phyloP scores from a whole-genome alignment of 257 asterid genomes.

The Forsythia viridissima region DNA sequence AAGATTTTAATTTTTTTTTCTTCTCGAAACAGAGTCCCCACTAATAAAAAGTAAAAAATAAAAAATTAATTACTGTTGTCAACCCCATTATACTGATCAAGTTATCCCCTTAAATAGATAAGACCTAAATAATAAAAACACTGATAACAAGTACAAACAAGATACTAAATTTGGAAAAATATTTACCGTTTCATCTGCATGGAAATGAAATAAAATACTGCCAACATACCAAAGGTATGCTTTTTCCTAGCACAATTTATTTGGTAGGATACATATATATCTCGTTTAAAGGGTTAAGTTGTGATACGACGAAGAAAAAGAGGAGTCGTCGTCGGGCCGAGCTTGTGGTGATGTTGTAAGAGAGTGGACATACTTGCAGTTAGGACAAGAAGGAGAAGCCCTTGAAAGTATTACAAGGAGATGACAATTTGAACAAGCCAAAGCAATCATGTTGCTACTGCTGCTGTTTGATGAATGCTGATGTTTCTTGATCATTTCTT shows the following conservation, averaged over 20 bases:
- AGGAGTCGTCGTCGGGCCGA: neutral
- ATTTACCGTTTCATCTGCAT: neutral
- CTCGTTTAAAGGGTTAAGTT: constrained; percentile 11
- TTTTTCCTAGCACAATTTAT: neutral
- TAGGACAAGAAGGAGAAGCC: constrained; percentile 60
- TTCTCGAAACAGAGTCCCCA: too few species aligned
- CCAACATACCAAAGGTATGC: neutral
- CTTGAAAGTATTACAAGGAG: constrained; percentile 53
- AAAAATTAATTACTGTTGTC: too few species aligned
- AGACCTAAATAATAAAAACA: neutral
- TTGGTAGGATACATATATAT: neutral
- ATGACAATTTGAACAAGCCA: constrained; percentile 63
- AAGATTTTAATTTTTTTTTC: neutral
- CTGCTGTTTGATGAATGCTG: constrained; percentile 9
- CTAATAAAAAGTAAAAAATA: too few species aligned
- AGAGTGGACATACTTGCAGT: constrained; percentile 62
- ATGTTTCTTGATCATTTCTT: neutral
- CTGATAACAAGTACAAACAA: neutral
- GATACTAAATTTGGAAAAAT: neutral
- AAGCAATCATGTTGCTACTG: constrained; percentile 45
- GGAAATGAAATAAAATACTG: neutral
- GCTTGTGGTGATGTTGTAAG: constrained; percentile 13
- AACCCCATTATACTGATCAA: too few species aligned
- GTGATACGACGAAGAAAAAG: neutral
- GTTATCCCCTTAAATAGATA: neutral